Base-by-base conservation (phyloP, 1,284 basidiomycete genomes). In the Boletellus dicymbophilus region DNA sequence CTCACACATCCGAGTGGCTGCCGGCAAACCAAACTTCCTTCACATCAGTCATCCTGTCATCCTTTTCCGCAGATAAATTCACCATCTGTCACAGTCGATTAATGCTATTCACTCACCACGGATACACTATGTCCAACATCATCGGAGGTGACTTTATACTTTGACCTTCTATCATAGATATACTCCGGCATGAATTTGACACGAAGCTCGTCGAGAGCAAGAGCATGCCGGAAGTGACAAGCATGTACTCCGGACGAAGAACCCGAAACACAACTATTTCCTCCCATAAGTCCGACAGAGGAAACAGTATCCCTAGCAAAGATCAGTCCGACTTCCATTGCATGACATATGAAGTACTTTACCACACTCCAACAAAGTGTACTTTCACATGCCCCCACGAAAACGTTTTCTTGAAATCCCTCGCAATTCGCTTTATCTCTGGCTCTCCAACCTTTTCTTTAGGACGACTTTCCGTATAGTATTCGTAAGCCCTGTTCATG, bases 331-430 rank as follows among this genome's bases (percentile, higher is more conserved):
- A 10, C 1, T 12, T 13, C 10, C 11, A 4, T 25, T n/a, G 5
- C 23, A 16, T 8, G 12, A 30, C 8, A 8, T 11, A 37, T 13
- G 7, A 37, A 33, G 15, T 0, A n/a, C 11, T 34, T 44, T 48
- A 76, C 75, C 73, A 75, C 8, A 63, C 71, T 2, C 74, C 73
- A 2, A 75, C 53, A 43, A 76, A 75, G 43, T 76, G 74, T 5
- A 73, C 47, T 36, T 45, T 58, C n/a, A 54, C 23, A 3, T 61
- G 61, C 18, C 56, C 51, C 40, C 61, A 58, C 0, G 66, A 76
- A 47, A 78, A 76, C 1, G 62, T 63, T 15, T 56, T 46, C 54
- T 72, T 76, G 57, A 77, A 76, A 5, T 52, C 53, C 12, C 47
- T 55, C 0, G 58, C 60, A 4, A 44, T 51, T 12, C 66, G 42